Evolutionary conservation across 371 early-diverging fungal species (phyloP).

Genomic region (Blakeslea trispora): DNA sequence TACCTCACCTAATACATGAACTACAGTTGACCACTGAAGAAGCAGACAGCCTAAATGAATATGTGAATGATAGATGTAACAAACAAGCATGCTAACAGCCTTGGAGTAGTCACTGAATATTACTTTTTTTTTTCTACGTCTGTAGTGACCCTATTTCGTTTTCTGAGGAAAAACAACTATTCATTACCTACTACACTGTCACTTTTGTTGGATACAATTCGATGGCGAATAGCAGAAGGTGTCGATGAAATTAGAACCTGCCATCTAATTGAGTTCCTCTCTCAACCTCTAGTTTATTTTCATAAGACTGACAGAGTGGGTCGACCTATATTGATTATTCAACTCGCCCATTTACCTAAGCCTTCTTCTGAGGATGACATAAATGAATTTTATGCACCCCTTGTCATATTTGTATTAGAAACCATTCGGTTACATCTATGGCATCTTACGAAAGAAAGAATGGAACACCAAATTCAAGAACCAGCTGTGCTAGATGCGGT

Average conservation of each 20-base stretch:
- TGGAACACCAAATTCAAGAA: constrained; percentile 9
- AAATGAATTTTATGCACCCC: constrained; percentile 30
- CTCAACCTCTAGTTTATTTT: constrained; percentile 39
- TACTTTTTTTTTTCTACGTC: too few relatives aligned
- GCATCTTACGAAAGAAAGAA: constrained; percentile 28
- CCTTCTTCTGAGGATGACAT: constrained; percentile 17
- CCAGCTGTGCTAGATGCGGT: constrained; percentile 34
- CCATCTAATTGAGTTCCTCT: constrained; percentile 25
- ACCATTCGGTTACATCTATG: constrained; percentile 31
- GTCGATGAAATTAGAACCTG: constrained; percentile 26
- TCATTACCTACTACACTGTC: constrained; percentile 40
- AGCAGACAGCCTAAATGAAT: constrained; percentile 31
- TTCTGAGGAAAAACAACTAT: constrained; percentile 36
- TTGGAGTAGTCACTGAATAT: not conserved
- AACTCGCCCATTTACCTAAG: constrained; percentile 34
- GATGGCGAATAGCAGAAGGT: constrained; percentile 41
- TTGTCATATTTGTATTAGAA: constrained; percentile 44
- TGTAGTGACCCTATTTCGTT: constrained; percentile 48
- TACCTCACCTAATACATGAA: constrained; percentile 42
- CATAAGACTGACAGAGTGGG: constrained; percentile 32
- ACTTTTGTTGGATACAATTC: constrained; percentile 38
- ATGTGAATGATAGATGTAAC: constrained; percentile 40
- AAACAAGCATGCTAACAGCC: not conserved
- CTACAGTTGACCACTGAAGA: constrained; percentile 28
- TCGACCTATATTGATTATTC: constrained; percentile 41